Evolutionary conservation across 2,329 filamentous ascomycete genomes (phyloP).

Genomic region (Exophiala bonariae): DNA sequence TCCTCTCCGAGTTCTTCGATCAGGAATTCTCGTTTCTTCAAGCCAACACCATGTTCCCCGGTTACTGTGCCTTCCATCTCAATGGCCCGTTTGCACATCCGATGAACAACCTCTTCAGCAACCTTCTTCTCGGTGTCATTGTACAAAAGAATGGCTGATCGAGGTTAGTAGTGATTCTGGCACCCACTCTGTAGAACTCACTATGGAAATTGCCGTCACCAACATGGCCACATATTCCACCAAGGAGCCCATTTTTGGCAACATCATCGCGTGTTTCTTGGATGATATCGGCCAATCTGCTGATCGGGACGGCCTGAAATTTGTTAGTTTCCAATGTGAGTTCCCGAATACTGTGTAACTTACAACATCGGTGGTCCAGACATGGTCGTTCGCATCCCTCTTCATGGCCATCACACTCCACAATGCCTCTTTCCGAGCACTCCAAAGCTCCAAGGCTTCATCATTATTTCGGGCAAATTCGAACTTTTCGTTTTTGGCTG

Average conservation of each 20-base stretch:
- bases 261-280: conserved; percentile 69
- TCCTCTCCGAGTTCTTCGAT: conserved; percentile 61
- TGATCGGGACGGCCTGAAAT: conserved; percentile 66
- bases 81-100: conserved; percentile 69
- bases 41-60: conserved; percentile 69
- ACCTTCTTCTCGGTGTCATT: conserved; percentile 57
- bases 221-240: conserved; percentile 70
- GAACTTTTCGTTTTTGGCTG: conserved; percentile 58
- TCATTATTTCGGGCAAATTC: conserved; percentile 66
- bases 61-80: conserved; percentile 72
- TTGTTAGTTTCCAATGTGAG: neutral
- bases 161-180: conserved; percentile 6
- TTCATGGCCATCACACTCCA: conserved; percentile 71
- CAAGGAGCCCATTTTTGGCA: conserved; percentile 60
- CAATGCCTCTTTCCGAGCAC: conserved; percentile 71
- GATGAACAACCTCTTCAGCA: conserved; percentile 62
- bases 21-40: conserved; percentile 68
- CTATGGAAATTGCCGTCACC: conserved; percentile 75
- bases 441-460: conserved; percentile 71
- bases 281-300: conserved; percentile 69
- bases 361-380: conserved; percentile 76
- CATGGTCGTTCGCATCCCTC: conserved; percentile 58
- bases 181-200: conserved; percentile 35
- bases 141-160: conserved; percentile 60
- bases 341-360: neutral